Percentiles rank a stretch among this genome's conserved stretches.
Conservation (phyloP, 2,329 filamentous ascomycete genomes). For the Colletotrichum graminicola region DNA sequence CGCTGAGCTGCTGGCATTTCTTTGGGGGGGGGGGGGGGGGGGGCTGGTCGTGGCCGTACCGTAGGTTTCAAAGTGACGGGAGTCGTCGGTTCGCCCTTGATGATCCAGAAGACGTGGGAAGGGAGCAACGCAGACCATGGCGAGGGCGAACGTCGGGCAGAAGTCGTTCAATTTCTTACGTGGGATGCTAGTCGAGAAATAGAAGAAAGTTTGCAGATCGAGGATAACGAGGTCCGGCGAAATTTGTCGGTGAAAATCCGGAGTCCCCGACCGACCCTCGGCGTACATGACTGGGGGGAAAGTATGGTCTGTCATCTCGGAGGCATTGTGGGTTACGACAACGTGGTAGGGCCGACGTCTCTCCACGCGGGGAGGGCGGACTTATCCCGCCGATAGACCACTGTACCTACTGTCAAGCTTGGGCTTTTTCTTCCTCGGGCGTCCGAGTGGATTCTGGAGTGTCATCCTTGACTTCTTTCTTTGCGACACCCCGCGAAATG, state of each 20-base stretch:
- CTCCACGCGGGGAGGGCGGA: slow-evolving; percentile 33
- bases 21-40: neutral
- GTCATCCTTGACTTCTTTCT: neutral
- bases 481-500: slow-evolving; percentile 9
- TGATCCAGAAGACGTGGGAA: neutral
- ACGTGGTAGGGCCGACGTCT: slow-evolving; percentile 39
- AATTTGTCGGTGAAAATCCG: slow-evolving; percentile 36
- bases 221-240: neutral
- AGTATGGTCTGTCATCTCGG: slow-evolving; percentile 36
- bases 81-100: neutral
- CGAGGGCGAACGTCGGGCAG: neutral
- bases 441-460: slow-evolving; percentile 18
- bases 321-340: slow-evolving; percentile 36
- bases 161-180: neutral
- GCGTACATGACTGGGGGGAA: slow-evolving; percentile 24
- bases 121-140: neutral
- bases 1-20: slow-evolving; percentile 29
- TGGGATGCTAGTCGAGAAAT: neutral
- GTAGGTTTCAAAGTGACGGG: neutral
- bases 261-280: slow-evolving; percentile 23
- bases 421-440: slow-evolving; percentile 5
- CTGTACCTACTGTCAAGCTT: neutral
- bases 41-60: neutral
- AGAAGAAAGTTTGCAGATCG: neutral
- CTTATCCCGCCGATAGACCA: slow-evolving; percentile 13